Evolutionary conservation across 352 stramenopile species (phyloP).

Genomic region (Globisporangium nunn): DNA sequence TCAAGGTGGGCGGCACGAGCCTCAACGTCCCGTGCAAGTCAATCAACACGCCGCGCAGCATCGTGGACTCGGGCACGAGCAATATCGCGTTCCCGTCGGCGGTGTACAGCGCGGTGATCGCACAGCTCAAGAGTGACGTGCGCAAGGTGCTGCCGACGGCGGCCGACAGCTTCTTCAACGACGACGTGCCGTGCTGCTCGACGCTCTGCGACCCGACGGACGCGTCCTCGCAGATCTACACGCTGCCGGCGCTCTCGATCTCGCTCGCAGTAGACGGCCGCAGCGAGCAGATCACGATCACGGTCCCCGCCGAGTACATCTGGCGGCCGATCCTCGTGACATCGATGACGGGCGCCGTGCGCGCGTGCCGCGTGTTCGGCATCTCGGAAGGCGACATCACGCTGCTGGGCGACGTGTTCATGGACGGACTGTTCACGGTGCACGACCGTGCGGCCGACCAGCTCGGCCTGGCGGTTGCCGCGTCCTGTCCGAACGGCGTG

Average conservation of each 20-base stretch:
- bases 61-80: constrained; percentile 76
- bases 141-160: constrained; percentile 31
- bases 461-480: constrained; percentile 57
- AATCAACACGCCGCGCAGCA: constrained; percentile 65
- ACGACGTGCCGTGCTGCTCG: constrained; percentile 62
- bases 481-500: constrained; percentile 65
- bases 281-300: constrained; percentile 60
- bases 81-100: constrained; percentile 71
- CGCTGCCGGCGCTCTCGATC: constrained; percentile 51
- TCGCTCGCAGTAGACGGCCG: constrained; percentile 46
- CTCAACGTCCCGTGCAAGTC: constrained; percentile 46
- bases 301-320: constrained; percentile 75
- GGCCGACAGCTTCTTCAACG: constrained; percentile 57
- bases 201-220: constrained; percentile 63
- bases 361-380: constrained; percentile 63
- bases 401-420: constrained; percentile 77
- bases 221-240: constrained; percentile 44
- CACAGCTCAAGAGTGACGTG: constrained; percentile 48
- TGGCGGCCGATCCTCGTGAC: constrained; percentile 71
- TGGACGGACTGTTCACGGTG: constrained; percentile 80
- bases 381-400: constrained; percentile 75
- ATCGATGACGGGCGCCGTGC: constrained; percentile 23
- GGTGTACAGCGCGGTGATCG: constrained; percentile 55
- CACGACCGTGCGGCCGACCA: constrained; percentile 55
- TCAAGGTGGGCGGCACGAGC: constrained; percentile 39